Conservation (phyloP, 495 filamentous ascomycete species). For the Amphirosellinia nigrospora region DNA sequence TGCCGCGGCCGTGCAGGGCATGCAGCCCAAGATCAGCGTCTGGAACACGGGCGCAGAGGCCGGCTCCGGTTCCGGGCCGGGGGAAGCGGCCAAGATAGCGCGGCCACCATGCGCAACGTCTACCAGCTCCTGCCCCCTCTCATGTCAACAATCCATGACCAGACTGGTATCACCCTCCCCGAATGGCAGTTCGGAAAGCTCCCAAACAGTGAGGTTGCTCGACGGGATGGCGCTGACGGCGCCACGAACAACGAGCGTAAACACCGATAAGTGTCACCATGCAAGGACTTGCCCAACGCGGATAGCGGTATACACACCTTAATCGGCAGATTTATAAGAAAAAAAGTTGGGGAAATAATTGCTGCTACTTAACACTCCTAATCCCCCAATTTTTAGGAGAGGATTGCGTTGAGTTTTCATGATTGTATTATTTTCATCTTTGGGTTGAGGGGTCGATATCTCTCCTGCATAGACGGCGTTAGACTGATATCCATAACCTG, state of each 20-base stretch:
- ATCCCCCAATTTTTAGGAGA: no score
- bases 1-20: slow-evolving; percentile 72
- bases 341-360: no score
- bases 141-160: slow-evolving; percentile 80
- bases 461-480: slow-evolving; percentile 21
- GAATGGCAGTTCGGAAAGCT: slow-evolving; percentile 68
- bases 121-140: slow-evolving; percentile 82
- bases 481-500: slow-evolving; percentile 15
- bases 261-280: no score
- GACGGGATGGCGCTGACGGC: not conserved
- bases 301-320: no score
- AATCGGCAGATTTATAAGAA: no score
- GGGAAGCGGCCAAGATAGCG: slow-evolving; percentile 38
- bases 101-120: slow-evolving; percentile 51
- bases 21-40: slow-evolving; percentile 85
- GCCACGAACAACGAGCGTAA: not conserved
- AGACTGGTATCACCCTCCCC: slow-evolving; percentile 78
- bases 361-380: no score
- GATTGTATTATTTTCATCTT: not conserved
- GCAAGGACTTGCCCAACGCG: no score
- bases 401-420: not conserved
- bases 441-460: not conserved
- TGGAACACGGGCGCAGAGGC: slow-evolving; percentile 76
- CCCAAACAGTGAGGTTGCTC: slow-evolving; percentile 30
- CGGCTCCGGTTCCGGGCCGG: slow-evolving; percentile 37